Base-by-base conservation (phyloP, 768 basidiomycete species). In the Collybia sp. region DNA sequence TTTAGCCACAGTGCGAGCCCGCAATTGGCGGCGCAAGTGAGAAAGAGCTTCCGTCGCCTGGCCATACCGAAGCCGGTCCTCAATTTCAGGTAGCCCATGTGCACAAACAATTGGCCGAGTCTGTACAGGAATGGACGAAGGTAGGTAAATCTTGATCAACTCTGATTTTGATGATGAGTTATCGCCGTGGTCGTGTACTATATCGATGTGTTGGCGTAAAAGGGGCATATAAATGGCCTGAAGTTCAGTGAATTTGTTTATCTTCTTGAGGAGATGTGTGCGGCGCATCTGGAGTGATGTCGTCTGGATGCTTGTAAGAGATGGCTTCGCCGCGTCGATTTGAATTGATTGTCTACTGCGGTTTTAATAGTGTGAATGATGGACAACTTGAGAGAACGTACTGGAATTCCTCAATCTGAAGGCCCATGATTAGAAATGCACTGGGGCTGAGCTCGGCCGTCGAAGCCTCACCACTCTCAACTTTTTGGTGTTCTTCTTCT, bases 61-160 rank as follows among this genome's bases (percentile, higher is more conserved):
- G 2, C 53, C 59, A 15, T 43, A 30, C 1, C 54, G 53, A 11
- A 60, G 44, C 2, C 48, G 43, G 11, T 53, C 49, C 44, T 63
- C 57, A 32, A 56, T 54, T n/a, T 47, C 34, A 1, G 34, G 17
- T 4, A 63, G 12, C n/a, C 49, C 52, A 16, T 33, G 5, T 10
- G 46, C 9, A 33, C 59, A 61, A 12, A 47, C 35, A 10, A 10
- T 10, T 2, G 20, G 15, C 4, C 40, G 19, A 16, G 39, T n/a
- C 0, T 20, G 18, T 6, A 15, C 1, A 3, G 42, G 2, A 12
- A 61, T 50, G 1, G 52, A 43, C 4, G 59, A 60, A 0, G 62
- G 60, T 4, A 62, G 49, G 17, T 51, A 46, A 1, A 62, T 45
- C 6, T 25, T 25, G 25, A 25, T 25, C 25, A 25, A 8, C 25